These are phyloP conservation scores for Oidiodendron maius DNA, from an alignment of 495 filamentous ascomycete species.

Conservation along the genomic window DNA sequence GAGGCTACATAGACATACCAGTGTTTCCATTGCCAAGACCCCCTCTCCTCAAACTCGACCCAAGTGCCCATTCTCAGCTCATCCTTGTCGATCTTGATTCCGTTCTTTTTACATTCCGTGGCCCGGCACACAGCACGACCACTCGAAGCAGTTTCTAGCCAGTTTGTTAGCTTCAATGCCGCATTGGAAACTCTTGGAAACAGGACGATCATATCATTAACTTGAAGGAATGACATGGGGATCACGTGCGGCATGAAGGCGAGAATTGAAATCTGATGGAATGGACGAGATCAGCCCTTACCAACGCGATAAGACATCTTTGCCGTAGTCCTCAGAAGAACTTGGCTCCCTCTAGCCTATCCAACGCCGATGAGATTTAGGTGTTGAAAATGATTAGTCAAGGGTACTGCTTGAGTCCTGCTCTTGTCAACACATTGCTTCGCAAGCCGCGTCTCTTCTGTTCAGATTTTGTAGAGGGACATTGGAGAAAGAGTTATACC, in stretches of 20 bases:
- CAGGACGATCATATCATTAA: too few species aligned
- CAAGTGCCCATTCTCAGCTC: conserved; percentile 57
- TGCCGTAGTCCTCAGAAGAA: not conserved
- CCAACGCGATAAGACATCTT: conserved; percentile 22
- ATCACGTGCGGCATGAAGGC: not conserved
- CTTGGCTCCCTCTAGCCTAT: too few species aligned
- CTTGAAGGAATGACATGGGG: too few species aligned
- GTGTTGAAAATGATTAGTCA: too few species aligned
- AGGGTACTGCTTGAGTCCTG: not conserved
- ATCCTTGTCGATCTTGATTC: conserved; percentile 57
- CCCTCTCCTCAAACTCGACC: conserved; percentile 41
- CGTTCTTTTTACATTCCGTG: conserved; percentile 17
- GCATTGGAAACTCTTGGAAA: not conserved
- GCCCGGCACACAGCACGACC: conserved; percentile 17
- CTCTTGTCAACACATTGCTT: not conserved
- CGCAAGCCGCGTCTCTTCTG: too few species aligned
- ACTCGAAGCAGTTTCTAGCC: conserved; percentile 13
- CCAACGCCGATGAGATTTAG: too few species aligned
- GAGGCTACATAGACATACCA: conserved; percentile 54
- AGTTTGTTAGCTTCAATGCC: conserved; percentile 1
- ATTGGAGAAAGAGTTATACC: too few species aligned
- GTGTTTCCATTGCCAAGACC: conserved; percentile 57
- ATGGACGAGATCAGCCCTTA: conserved; percentile 6
- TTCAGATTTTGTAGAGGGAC: too few species aligned
- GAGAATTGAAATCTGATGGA: not conserved